phyloP scores from a whole-genome alignment of 441 rosid genomes.

The Syzygium malaccense region DNA sequence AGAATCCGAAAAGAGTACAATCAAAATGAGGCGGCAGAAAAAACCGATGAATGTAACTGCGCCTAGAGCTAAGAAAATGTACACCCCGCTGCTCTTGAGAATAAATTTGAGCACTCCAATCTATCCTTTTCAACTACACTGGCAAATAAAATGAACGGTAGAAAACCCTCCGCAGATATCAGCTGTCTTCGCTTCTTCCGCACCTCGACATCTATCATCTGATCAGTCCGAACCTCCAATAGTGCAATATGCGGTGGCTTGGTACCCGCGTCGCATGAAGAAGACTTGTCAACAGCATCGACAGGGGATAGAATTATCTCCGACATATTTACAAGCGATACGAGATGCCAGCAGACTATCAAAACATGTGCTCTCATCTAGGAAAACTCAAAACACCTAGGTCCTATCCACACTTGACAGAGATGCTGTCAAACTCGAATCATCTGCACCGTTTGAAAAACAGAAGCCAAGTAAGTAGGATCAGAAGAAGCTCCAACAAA shows the following conservation, averaged over 20 bases:
- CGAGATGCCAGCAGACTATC: not conserved
- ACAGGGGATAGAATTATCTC: not conserved
- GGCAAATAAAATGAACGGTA: not conserved
- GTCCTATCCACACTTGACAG: not conserved
- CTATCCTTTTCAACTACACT: not conserved
- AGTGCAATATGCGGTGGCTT: not conserved
- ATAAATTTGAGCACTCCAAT: not conserved
- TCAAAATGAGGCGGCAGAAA: not conserved
- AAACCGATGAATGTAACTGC: not conserved
- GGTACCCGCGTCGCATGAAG: not conserved
- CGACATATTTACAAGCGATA: not conserved
- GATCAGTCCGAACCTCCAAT: not conserved
- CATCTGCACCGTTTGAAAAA: constrained; percentile 23
- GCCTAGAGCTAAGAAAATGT: not conserved
- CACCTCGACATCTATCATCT: not conserved
- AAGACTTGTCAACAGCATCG: not conserved
- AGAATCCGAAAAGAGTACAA: not conserved
- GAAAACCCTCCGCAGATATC: not conserved
- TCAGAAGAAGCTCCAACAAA: not conserved
- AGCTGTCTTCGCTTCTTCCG: not conserved
- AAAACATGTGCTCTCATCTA: not conserved
- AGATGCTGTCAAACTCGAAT: constrained; percentile 26
- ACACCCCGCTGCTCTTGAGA: not conserved
- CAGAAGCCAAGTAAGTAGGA: not conserved
- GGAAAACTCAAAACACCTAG: not conserved